Conservation (phyloP, 176 grass and related monocot species). For the Coix lacrymajobi region DNA sequence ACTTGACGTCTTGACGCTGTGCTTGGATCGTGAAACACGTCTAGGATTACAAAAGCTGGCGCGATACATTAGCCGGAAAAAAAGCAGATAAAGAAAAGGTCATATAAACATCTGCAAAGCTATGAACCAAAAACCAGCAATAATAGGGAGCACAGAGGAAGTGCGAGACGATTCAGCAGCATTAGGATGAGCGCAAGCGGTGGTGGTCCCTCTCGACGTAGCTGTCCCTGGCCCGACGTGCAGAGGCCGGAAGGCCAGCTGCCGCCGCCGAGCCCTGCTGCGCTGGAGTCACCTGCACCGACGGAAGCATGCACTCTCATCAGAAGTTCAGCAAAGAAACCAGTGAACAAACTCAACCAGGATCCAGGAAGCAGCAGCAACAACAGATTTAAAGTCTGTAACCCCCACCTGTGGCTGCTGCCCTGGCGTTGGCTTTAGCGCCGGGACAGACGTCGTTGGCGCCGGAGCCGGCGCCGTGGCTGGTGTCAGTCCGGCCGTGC, state of each 20-base stretch:
- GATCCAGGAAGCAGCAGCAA: neutral
- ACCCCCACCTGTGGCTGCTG: conserved; percentile 24
- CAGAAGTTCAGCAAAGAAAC: neutral
- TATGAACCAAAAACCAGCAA: neutral
- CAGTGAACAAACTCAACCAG: neutral
- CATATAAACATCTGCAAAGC: conserved; percentile 24
- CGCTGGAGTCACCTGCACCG: conserved; percentile 29
- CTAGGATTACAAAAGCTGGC: neutral
- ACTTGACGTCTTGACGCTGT: neutral
- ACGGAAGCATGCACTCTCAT: neutral
- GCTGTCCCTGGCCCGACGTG: neutral
- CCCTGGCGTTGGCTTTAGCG: neutral
- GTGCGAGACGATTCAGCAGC: conserved; percentile 31
- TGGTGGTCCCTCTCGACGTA: neutral
- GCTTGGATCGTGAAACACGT: neutral
- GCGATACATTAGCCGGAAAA: neutral
- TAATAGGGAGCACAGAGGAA: neutral
- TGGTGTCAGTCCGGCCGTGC: conserved; percentile 2
- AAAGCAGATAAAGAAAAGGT: neutral
- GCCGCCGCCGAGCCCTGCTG: conserved; percentile 20
- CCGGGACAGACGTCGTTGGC: neutral
- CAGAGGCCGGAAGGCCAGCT: neutral
- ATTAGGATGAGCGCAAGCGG: neutral
- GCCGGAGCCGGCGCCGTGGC: neutral
- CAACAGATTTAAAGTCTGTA: neutral